phyloP scores from a whole-genome alignment of 306 rosid species.

The Vigna hirtella region DNA sequence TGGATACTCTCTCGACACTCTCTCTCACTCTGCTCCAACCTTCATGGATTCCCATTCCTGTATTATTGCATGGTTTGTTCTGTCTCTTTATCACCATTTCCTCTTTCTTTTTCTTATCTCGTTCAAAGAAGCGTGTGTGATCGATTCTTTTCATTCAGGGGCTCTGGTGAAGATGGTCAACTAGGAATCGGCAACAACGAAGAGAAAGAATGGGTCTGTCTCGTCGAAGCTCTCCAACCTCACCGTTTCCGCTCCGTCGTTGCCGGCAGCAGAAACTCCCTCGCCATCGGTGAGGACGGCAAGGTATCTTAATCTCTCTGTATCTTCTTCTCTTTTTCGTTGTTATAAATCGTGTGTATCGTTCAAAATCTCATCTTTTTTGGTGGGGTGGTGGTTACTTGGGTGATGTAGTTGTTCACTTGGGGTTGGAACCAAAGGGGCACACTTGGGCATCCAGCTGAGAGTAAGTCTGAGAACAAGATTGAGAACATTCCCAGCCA shows the following conservation, averaged over 20 bases:
- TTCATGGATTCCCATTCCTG: conserved; percentile 49
- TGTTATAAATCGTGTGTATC: not conserved
- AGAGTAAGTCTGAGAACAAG: conserved; percentile 79
- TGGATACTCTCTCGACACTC: not conserved
- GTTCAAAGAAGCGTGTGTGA: not conserved
- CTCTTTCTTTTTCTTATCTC: not conserved
- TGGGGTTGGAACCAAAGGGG: conserved; percentile 99
- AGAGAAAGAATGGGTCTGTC: conserved; percentile 75
- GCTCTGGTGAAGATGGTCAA: conserved; percentile 98
- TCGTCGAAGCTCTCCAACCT: conserved; percentile 60
- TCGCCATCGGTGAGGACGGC: conserved; percentile 87
- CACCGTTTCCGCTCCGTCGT: conserved; percentile 73
- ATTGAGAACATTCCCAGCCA: conserved; percentile 94
- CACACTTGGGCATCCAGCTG: conserved; percentile 86
- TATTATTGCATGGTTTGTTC: conserved; percentile 51
- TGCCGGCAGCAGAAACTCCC: conserved; percentile 96
- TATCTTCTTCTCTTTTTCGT: not conserved
- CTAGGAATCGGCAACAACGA: conserved; percentile 84
- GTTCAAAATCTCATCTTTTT: conserved; percentile 5
- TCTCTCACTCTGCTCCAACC: not conserved
- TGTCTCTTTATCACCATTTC: not conserved
- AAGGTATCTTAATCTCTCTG: conserved; percentile 50
- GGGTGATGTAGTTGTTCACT: conserved; percentile 72
- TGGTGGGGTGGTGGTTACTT: not conserved
- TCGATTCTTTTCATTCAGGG: conserved; percentile 61